Evolutionary conservation across 176 grass and related monocot species (phyloP).

Genomic region (Urochloa ruziziensis): DNA sequence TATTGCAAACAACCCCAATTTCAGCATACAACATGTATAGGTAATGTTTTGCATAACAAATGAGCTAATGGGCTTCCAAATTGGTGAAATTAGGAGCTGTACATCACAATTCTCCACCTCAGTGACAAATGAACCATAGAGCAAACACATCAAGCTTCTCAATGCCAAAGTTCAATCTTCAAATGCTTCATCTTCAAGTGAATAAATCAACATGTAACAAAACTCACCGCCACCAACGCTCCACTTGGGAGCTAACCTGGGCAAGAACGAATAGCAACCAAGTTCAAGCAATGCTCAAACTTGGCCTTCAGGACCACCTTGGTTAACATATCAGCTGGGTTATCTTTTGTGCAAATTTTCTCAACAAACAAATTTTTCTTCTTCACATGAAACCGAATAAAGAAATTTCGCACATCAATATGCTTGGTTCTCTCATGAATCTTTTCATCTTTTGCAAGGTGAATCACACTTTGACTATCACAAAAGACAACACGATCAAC

Average conservation of each 20-base stretch:
- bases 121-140: neutral
- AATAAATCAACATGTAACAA: neutral
- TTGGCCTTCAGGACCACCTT: neutral
- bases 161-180: neutral
- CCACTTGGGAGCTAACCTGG: neutral
- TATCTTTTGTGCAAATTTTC: neutral
- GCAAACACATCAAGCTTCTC: neutral
- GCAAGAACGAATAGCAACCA: neutral
- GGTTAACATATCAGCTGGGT: neutral
- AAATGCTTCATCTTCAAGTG: neutral
- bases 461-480: too few relatives aligned
- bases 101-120: neutral
- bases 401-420: neutral
- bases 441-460: neutral
- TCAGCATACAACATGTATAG: too few relatives aligned
- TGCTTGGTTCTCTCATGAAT: neutral
- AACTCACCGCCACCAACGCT: neutral
- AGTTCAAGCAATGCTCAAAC: neutral
- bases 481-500: too few relatives aligned
- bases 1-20: too few relatives aligned
- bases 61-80: too few relatives aligned
- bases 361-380: neutral
- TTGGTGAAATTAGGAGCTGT: neutral
- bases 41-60: too few relatives aligned
- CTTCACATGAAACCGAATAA: neutral